Evolutionary conservation across 768 basidiomycete genomes (phyloP).

Genomic region (Amanita pallidorosea): DNA sequence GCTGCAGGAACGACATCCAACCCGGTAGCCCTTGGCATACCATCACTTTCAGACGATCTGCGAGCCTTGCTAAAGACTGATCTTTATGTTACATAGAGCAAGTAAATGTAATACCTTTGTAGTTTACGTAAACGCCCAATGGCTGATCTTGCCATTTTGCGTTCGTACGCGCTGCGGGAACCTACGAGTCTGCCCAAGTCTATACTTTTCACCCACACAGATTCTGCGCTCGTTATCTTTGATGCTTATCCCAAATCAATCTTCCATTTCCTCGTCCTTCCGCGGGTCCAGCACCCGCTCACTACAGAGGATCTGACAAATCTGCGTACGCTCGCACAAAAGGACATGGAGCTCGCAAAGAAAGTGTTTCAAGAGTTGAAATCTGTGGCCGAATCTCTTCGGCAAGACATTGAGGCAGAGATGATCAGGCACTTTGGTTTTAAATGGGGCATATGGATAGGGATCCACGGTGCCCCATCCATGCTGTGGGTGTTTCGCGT

Average conservation of each 20-base stretch:
- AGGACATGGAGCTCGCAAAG: conserved; percentile 43
- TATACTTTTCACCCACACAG: conserved; percentile 45
- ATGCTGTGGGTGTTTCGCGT: conserved; percentile 54
- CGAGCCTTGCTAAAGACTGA: conserved; percentile 46
- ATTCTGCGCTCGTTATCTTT: conserved; percentile 51
- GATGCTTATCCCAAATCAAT: conserved; percentile 76
- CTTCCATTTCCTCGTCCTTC: conserved; percentile 86
- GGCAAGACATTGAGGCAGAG: conserved; percentile 61
- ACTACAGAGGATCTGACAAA: conserved; percentile 31
- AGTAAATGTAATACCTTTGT: too few relatives aligned
- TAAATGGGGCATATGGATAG: conserved; percentile 67
- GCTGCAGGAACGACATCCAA: not conserved
- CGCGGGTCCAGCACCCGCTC: conserved; percentile 30
- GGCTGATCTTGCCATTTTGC: conserved; percentile 44
- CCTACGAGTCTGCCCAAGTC: conserved; percentile 47
- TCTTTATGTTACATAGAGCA: too few relatives aligned
- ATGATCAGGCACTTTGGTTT: conserved; percentile 70
- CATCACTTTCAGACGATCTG: conserved; percentile 44
- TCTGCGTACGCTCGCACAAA: conserved; percentile 44
- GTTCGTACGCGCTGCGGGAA: conserved; percentile 45
- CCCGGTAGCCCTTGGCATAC: not conserved
- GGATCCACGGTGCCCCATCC: conserved; percentile 80
- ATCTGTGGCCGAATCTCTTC: conserved; percentile 45
- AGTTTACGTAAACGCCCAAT: conserved; percentile 14
- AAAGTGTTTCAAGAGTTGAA: conserved; percentile 39